Conservation (phyloP, 2,329 filamentous ascomycete species). For the Trichoderma arundinaceum region DNA sequence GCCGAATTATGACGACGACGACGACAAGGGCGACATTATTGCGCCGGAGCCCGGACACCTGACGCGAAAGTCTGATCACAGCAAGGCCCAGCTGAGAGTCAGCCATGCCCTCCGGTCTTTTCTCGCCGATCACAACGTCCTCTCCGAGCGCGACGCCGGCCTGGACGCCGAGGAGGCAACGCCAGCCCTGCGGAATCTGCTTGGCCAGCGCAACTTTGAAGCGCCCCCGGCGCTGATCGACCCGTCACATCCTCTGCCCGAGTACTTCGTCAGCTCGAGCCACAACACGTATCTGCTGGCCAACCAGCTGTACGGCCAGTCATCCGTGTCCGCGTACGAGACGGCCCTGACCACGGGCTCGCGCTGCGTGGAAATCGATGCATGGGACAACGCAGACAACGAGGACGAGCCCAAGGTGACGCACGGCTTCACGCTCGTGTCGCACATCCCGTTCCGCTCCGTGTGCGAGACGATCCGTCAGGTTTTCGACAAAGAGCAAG, state of each 20-base stretch:
- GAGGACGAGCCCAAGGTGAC: slow-evolving; percentile 71
- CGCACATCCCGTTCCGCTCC: slow-evolving; percentile 66
- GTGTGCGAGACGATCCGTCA: slow-evolving; percentile 71
- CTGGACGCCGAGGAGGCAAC: slow-evolving; percentile 51
- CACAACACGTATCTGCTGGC: slow-evolving; percentile 76
- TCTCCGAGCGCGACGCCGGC: slow-evolving; percentile 55
- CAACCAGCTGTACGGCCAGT: slow-evolving; percentile 70
- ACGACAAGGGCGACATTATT: slow-evolving; percentile 45
- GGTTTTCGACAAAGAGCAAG: slow-evolving; percentile 63
- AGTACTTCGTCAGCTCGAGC: slow-evolving; percentile 75
- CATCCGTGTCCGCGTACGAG: slow-evolving; percentile 67
- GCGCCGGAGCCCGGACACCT: slow-evolving; percentile 64
- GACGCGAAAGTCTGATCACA: slow-evolving; percentile 54
- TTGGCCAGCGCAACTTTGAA: slow-evolving; percentile 62
- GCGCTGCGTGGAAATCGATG: slow-evolving; percentile 75
- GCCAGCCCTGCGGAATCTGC: slow-evolving; percentile 54
- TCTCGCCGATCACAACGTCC: slow-evolving; percentile 57
- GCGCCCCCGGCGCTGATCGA: slow-evolving; percentile 62
- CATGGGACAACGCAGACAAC: slow-evolving; percentile 69
- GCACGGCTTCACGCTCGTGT: slow-evolving; percentile 71
- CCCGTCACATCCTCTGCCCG: slow-evolving; percentile 64
- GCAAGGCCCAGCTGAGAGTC: slow-evolving; percentile 61
- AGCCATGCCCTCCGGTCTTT: slow-evolving; percentile 63
- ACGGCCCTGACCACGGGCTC: slow-evolving; percentile 66
- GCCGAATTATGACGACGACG: slow-evolving; percentile 40